Percentiles rank a stretch among this genome's conserved stretches.
phyloP scores from a whole-genome alignment of 2,329 filamentous ascomycete genomes.

The Fulvia fulva region DNA sequence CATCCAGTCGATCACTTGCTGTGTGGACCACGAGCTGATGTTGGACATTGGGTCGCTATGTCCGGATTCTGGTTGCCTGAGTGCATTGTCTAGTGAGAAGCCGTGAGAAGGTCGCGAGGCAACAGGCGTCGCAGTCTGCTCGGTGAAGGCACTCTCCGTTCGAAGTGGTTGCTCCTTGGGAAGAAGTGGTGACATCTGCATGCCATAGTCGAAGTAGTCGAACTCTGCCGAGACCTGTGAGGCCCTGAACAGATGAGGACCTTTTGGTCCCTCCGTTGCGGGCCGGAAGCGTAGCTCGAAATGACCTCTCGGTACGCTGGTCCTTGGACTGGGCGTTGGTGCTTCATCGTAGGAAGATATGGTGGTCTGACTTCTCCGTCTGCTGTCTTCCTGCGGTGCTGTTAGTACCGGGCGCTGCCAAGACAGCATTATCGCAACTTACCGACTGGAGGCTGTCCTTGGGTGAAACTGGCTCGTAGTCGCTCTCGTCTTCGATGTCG shows the following conservation, averaged over 20 bases:
- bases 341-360: slow-evolving; percentile 83
- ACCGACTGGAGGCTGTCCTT: slow-evolving; percentile 69
- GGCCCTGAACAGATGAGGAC: slow-evolving; percentile 79
- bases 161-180: slow-evolving; percentile 54
- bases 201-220: slow-evolving; percentile 43
- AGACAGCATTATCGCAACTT: slow-evolving; percentile 35
- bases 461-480: slow-evolving; percentile 51
- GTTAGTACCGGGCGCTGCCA: slow-evolving; percentile 9
- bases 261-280: slow-evolving; percentile 69
- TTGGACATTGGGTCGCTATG: slow-evolving; percentile 18
- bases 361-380: slow-evolving; percentile 76
- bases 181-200: slow-evolving; percentile 71
- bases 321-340: slow-evolving; percentile 67
- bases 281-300: slow-evolving; percentile 64
- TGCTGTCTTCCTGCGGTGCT: slow-evolving; percentile 39
- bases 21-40: slow-evolving; percentile 65
- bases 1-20: slow-evolving; percentile 84
- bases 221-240: slow-evolving; percentile 57
- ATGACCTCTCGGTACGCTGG: slow-evolving; percentile 50
- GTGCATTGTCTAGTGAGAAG: slow-evolving; percentile 29
- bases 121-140: slow-evolving; percentile 30
- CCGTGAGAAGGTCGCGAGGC: slow-evolving; percentile 19
- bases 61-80: slow-evolving; percentile 9
- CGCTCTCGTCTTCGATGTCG: slow-evolving; percentile 65
- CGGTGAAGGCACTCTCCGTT: slow-evolving; percentile 41